phyloP scores from a whole-genome alignment of 2,329 filamentous ascomycete species.

The Berkeleyomyces basicola region DNA sequence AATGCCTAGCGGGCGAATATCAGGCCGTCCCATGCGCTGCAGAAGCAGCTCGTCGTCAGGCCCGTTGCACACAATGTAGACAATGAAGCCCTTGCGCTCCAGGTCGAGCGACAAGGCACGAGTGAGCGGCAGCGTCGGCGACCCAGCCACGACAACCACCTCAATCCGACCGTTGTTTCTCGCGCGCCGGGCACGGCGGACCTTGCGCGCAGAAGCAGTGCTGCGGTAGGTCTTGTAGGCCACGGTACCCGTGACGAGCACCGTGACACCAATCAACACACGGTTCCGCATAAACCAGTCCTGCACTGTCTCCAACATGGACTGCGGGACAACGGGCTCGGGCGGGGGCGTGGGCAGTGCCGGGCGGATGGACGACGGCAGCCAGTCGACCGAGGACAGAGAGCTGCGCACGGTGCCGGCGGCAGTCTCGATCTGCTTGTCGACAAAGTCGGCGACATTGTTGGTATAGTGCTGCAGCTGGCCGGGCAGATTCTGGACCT shows the following conservation, averaged over 20 bases:
- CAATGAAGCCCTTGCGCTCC: constrained; percentile 80
- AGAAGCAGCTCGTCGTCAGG: constrained; percentile 71
- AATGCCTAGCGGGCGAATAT: constrained; percentile 67
- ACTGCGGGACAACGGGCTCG: constrained; percentile 24
- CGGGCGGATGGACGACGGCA: constrained; percentile 52
- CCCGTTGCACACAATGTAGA: constrained; percentile 78
- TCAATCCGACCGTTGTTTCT: constrained; percentile 69
- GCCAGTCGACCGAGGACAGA: constrained; percentile 51
- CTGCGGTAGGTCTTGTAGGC: constrained; percentile 35
- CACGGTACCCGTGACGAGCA: constrained; percentile 54
- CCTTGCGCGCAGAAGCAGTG: constrained; percentile 43
- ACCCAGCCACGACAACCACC: constrained; percentile 78
- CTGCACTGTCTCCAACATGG: constrained; percentile 37
- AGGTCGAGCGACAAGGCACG: constrained; percentile 71
- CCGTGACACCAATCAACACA: constrained; percentile 51
- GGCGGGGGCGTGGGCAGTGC: constrained; percentile 23
- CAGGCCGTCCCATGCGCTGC: constrained; percentile 56
- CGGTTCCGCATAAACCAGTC: constrained; percentile 60
- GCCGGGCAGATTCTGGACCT: constrained; percentile 9
- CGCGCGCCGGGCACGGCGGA: constrained; percentile 60
- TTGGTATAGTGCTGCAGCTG: constrained; percentile 55
- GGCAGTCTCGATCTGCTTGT: constrained; percentile 63
- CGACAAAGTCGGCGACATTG: constrained; percentile 63
- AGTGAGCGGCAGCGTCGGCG: constrained; percentile 67
- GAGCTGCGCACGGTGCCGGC: constrained; percentile 54